These are phyloP conservation scores for Rubia tinctorum DNA, from an alignment of 305 asterid genomes.

Conservation along the genomic window DNA sequence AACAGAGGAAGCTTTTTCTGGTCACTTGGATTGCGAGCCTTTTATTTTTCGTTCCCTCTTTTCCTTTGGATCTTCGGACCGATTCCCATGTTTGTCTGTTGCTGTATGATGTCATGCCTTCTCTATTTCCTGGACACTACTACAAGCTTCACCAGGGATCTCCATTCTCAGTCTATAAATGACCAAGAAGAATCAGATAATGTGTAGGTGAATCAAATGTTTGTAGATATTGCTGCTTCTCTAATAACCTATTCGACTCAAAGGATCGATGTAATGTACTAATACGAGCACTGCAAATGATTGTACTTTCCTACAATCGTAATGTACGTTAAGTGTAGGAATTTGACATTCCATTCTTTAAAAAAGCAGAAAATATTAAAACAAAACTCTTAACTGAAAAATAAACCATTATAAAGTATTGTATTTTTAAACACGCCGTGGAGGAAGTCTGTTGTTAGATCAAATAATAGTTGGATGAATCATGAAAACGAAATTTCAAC, in stretches of 20 bases:
- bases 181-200: conserved; percentile 22
- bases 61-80: conserved; percentile 84
- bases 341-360: too few species aligned
- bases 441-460: too few species aligned
- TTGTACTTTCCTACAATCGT: too few species aligned
- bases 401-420: too few species aligned
- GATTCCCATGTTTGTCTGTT: conserved; percentile 65
- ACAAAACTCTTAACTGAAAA: too few species aligned
- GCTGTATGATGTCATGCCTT: conserved; percentile 42
- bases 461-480: too few species aligned
- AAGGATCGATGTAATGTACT: background rate
- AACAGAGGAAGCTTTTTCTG: conserved; percentile 73
- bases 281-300: background rate
- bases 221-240: background rate
- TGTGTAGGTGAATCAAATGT: background rate
- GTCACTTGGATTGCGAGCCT: conserved; percentile 79
- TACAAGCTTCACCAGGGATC: conserved; percentile 47
- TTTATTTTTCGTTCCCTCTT: conserved; percentile 77
- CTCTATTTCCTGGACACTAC: conserved; percentile 76
- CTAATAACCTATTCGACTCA: background rate
- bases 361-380: too few species aligned
- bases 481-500: too few species aligned
- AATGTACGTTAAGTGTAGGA: too few species aligned
- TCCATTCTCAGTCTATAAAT: conserved; percentile 39
- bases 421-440: too few species aligned